These are phyloP conservation scores for Tolypocladium pustulatum DNA, from an alignment of 2,329 filamentous ascomycete species.

Conservation along the genomic window DNA sequence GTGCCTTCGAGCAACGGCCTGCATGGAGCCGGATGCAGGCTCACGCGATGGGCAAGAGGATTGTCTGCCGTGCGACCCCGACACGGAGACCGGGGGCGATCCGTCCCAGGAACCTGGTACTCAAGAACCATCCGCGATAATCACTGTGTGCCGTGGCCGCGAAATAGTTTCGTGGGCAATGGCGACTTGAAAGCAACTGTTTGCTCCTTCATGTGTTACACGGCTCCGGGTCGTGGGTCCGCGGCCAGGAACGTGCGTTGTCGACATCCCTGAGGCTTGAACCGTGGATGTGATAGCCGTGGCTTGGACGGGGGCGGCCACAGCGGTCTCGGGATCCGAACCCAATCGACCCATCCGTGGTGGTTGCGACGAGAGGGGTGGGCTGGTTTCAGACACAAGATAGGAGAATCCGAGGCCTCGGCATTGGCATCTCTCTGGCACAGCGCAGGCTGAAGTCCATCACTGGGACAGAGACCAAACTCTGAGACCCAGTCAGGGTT, in stretches of 20 bases:
- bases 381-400: background rate
- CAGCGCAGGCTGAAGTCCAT: background rate
- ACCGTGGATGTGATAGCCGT: background rate
- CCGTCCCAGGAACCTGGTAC: conserved; percentile 4
- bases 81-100: background rate
- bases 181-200: background rate
- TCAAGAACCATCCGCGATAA: background rate
- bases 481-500: background rate
- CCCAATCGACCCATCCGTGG: background rate
- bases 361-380: background rate
- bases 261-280: conserved; percentile 2
- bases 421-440: background rate
- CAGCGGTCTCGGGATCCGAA: background rate
- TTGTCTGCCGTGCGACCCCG: background rate
- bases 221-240: conserved; percentile 5
- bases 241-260: conserved; percentile 4
- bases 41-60: background rate
- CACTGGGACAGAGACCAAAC: background rate
- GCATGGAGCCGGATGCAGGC: conserved; percentile 1
- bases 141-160: background rate
- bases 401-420: background rate
- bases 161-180: background rate
- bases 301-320: conserved; percentile 2
- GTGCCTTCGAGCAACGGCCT: conserved; percentile 1
- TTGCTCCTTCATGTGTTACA: conserved; percentile 10